Base-by-base conservation (phyloP, 805 yeast genomes). In the Saccharomyces cerevisiae region DNA sequence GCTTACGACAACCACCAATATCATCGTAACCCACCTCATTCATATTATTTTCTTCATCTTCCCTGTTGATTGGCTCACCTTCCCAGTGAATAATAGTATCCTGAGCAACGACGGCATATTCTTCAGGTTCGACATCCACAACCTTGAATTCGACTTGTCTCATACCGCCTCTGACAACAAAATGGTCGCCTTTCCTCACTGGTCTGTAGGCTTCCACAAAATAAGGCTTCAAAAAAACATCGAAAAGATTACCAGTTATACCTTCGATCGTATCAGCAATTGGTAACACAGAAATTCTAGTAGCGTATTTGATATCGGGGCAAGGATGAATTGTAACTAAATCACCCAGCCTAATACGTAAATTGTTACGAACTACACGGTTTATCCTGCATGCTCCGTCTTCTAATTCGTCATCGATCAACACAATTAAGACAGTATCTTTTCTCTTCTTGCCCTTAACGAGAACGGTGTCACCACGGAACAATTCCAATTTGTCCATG, bases 201-300 rank as follows among this genome's bases (percentile, higher is more conserved):
- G 99, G 99, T 75, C 99, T 85, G 75, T 94, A 94, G 54, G 99
- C 97, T 75, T 94, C 99, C 48, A 94, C 97, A 70, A 94, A 94
- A 76, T 94, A 94, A 46, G 99, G 99, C 76, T 94, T 94, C 71
- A 94, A 80, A 76, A 86, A 94, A 26, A 91, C 96, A 67, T 94
- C 99, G 64, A 94, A 94, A 62, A 94, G 77, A 9, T 96, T 89
- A 59, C 99, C 99, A 14, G 97, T 94, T 57, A 94, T 79, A 59
- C 99, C 99, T 76, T 94, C 99, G 61, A 94, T 92, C 53, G 99
- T 91, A 69, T 94, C 99, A 57, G 97, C 96, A 69, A 94, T 88
- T 54, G 99, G 99, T 73, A 94, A 78, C 49, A 92, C 96, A 10
- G 96, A 86, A 66, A 94, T 92, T 73, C 98, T 82, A 58, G 88